Percentiles rank a stretch among this genome's conserved stretches.
Conservation (phyloP, 768 basidiomycete species). For the Trametes meyenii region DNA sequence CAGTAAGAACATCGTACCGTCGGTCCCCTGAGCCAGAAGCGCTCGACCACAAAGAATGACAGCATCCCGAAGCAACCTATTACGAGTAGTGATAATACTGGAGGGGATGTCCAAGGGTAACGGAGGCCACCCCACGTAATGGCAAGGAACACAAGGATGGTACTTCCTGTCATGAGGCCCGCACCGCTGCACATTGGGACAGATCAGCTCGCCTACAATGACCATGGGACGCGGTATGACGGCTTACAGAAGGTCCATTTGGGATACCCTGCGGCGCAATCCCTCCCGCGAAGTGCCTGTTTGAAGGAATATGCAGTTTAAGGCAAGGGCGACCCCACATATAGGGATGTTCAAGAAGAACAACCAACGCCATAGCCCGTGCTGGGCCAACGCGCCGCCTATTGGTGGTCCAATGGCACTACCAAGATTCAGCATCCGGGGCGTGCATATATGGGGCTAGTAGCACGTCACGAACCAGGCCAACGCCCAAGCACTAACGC, state of each 20-base stretch:
- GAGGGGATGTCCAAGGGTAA: conserved; percentile 41
- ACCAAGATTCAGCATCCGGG: not conserved
- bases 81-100: conserved; percentile 43
- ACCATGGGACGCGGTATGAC: not conserved
- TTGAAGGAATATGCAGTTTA: conserved; percentile 5
- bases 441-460: not conserved
- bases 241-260: conserved; percentile 42
- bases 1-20: not conserved
- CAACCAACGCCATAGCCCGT: conserved; percentile 20
- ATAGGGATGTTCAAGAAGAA: conserved; percentile 24
- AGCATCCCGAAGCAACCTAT: not conserved
- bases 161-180: conserved; percentile 34
- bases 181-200: conserved; percentile 35
- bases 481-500: conserved; percentile 7
- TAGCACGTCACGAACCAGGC: conserved; percentile 3
- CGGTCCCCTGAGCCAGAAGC: not conserved
- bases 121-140: conserved; percentile 45
- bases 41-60: conserved; percentile 5
- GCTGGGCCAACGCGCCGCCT: conserved; percentile 29
- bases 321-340: conserved; percentile 5
- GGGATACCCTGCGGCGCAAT: conserved; percentile 31
- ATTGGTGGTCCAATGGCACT: conserved; percentile 34
- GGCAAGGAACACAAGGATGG: conserved; percentile 38
- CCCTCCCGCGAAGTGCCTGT: conserved; percentile 29
- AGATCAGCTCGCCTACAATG: not conserved